Conservation (phyloP, 495 filamentous ascomycete genomes). For the Xylaria palmicola region DNA sequence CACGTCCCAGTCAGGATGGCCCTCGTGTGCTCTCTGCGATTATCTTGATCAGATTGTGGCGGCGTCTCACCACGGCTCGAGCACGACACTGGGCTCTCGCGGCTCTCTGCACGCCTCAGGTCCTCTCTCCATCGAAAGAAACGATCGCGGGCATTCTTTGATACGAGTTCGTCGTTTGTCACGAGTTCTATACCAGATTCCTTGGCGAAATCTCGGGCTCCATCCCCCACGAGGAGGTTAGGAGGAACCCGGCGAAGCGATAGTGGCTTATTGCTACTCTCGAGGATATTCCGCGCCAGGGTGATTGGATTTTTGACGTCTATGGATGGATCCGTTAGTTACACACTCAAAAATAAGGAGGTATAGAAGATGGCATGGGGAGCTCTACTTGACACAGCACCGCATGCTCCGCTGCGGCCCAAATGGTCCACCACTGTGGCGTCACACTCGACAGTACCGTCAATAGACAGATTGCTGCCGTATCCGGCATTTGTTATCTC, state of each 20-base stretch:
- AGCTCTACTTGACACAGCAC: conserved; percentile 79
- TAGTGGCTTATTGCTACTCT: conserved; percentile 66
- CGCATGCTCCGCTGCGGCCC: conserved; percentile 88
- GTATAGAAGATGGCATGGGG: background rate
- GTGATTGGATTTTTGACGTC: conserved; percentile 91
- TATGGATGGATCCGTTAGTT: conserved; percentile 31
- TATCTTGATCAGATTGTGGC: conserved; percentile 30
- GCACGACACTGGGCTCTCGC: conserved; percentile 7
- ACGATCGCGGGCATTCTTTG: conserved; percentile 68
- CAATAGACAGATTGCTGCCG: conserved; percentile 89
- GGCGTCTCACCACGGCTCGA: conserved; percentile 26
- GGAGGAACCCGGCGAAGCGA: conserved; percentile 86
- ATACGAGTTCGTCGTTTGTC: conserved; percentile 69
- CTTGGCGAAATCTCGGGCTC: conserved; percentile 80
- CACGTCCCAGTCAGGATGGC: conserved; percentile 56
- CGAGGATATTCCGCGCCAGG: conserved; percentile 77
- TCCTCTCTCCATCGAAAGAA: conserved; percentile 77
- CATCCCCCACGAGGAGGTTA: conserved; percentile 82
- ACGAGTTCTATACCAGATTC: conserved; percentile 69
- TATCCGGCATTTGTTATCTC: conserved; percentile 96
- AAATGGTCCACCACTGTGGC: conserved; percentile 88
- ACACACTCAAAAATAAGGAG: background rate
- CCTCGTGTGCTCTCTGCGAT: conserved; percentile 36
- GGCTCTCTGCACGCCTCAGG: conserved; percentile 55
- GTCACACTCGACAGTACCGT: conserved; percentile 91